These are phyloP conservation scores for Hyphodiscus sp. DNA, from an alignment of 2,329 filamentous ascomycete species.

Conservation along the genomic window DNA sequence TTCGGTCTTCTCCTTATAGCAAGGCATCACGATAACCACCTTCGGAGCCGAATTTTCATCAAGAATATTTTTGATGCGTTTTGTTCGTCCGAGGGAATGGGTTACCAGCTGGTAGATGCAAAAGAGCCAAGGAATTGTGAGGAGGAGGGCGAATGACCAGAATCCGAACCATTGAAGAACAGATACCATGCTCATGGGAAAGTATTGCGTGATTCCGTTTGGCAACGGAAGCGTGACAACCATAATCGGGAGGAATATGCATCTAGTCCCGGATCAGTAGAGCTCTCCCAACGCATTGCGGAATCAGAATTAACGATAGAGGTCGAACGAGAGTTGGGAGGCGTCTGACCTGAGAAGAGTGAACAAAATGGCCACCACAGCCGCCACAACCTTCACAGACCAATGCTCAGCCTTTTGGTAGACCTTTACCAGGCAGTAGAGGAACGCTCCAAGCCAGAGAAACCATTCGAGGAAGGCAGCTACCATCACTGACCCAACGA, in stretches of 20 bases:
- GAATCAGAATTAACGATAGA: background rate
- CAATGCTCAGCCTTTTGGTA: slow-evolving; percentile 85
- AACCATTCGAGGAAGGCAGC: slow-evolving; percentile 89
- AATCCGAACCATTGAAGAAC: slow-evolving; percentile 93
- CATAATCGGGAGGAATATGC: slow-evolving; percentile 89
- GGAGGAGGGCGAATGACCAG: slow-evolving; percentile 79
- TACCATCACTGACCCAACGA: slow-evolving; percentile 75
- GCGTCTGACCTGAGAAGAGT: slow-evolving; percentile 60
- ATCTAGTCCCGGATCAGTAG: slow-evolving; percentile 39
- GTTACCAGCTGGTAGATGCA: slow-evolving; percentile 89
- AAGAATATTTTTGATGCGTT: slow-evolving; percentile 75
- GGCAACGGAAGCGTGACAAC: slow-evolving; percentile 85
- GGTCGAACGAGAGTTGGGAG: background rate
- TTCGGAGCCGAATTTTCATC: slow-evolving; percentile 86
- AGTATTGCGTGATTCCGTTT: slow-evolving; percentile 60
- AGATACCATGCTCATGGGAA: slow-evolving; percentile 61
- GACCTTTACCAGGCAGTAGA: slow-evolving; percentile 86
- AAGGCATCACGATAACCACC: slow-evolving; percentile 93
- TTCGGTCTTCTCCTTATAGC: slow-evolving; percentile 85
- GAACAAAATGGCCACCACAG: slow-evolving; percentile 69
- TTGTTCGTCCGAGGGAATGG: slow-evolving; percentile 73
- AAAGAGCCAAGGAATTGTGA: slow-evolving; percentile 87
- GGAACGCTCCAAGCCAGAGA: slow-evolving; percentile 86
- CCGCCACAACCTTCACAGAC: slow-evolving; percentile 71
- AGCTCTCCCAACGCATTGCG: background rate